Evolutionary conservation across 2,329 filamentous ascomycete species (phyloP).

Genomic region (Whalleya microplaca): DNA sequence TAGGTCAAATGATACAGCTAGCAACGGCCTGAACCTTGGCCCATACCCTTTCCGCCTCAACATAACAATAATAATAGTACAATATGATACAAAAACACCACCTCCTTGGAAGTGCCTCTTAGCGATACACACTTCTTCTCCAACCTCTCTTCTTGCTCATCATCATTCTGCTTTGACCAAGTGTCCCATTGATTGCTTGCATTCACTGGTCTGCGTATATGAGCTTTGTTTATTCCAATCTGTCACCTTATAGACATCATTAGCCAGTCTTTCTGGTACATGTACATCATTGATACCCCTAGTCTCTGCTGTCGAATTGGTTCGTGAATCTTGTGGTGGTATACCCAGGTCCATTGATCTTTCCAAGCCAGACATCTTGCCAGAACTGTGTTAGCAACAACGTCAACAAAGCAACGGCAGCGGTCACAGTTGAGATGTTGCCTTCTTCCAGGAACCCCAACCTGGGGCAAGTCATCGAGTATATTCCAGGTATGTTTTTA

Average conservation of each 20-base stretch:
- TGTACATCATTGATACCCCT: neutral
- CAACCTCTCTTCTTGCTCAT: slow-evolving; percentile 8
- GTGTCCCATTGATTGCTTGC: slow-evolving; percentile 1
- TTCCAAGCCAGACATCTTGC: slow-evolving; percentile 13
- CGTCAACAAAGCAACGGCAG: slow-evolving; percentile 3
- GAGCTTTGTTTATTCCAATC: slow-evolving; percentile 17
- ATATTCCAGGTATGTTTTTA: slow-evolving; percentile 78
- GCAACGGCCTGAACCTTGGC: slow-evolving; percentile 24
- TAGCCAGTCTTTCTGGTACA: slow-evolving; percentile 7
- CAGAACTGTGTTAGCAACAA: slow-evolving; percentile 13
- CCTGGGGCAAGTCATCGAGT: slow-evolving; percentile 91
- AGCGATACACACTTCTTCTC: slow-evolving; percentile 19
- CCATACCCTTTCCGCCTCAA: slow-evolving; percentile 23
- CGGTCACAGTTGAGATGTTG: slow-evolving; percentile 47
- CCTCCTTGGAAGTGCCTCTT: slow-evolving; percentile 21
- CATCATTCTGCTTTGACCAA: slow-evolving; percentile 1
- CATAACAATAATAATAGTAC: slow-evolving; percentile 37
- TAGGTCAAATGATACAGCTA: slow-evolving; percentile 30
- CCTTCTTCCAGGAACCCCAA: slow-evolving; percentile 58
- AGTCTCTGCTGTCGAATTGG: neutral
- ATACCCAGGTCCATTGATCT: slow-evolving; percentile 18
- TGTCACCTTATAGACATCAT: slow-evolving; percentile 3
- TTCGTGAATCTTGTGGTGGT: slow-evolving; percentile 12
- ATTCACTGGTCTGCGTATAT: slow-evolving; percentile 4
- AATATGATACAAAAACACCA: slow-evolving; percentile 37